Evolutionary conservation across 2,329 filamentous ascomycete species (phyloP).

Genomic region (Metarhizium album): DNA sequence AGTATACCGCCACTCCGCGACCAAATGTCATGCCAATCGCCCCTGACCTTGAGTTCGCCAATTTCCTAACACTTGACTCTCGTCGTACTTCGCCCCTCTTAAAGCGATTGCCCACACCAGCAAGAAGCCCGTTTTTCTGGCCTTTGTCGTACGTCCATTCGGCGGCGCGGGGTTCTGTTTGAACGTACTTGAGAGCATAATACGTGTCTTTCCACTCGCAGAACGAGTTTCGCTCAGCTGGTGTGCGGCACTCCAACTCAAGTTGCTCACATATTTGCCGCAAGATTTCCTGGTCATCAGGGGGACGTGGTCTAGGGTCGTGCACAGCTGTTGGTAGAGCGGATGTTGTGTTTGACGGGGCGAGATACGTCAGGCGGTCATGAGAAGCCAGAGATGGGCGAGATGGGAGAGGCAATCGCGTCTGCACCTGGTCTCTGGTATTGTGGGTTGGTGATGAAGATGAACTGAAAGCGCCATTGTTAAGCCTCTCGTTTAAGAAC

Average conservation of each 20-base stretch:
- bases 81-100: slow-evolving; percentile 12
- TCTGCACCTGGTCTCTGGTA: background rate
- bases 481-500: slow-evolving; percentile 18
- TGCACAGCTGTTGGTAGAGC: slow-evolving; percentile 16
- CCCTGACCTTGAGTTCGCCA: slow-evolving; percentile 1
- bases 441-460: background rate
- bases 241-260: slow-evolving; percentile 34
- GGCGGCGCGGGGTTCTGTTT: too few species aligned
- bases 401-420: background rate
- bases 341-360: slow-evolving; percentile 22
- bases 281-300: slow-evolving; percentile 27
- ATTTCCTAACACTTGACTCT: slow-evolving; percentile 8
- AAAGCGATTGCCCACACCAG: slow-evolving; percentile 1
- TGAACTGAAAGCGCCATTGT: slow-evolving; percentile 3
- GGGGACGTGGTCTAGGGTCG: slow-evolving; percentile 7
- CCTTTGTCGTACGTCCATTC: slow-evolving; percentile 13
- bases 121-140: slow-evolving; percentile 7
- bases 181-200: too few species aligned
- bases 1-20: slow-evolving; percentile 1
- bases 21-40: background rate
- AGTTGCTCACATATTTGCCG: slow-evolving; percentile 36
- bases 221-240: slow-evolving; percentile 36
- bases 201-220: too few species aligned
- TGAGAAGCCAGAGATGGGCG: slow-evolving; percentile 1
- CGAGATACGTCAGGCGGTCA: slow-evolving; percentile 17